A percentile compares a stretch with the other conserved stretches of the same genome.
Conservation (phyloP, 2,329 filamentous ascomycete genomes). For the Metarhizium guizhouense region DNA sequence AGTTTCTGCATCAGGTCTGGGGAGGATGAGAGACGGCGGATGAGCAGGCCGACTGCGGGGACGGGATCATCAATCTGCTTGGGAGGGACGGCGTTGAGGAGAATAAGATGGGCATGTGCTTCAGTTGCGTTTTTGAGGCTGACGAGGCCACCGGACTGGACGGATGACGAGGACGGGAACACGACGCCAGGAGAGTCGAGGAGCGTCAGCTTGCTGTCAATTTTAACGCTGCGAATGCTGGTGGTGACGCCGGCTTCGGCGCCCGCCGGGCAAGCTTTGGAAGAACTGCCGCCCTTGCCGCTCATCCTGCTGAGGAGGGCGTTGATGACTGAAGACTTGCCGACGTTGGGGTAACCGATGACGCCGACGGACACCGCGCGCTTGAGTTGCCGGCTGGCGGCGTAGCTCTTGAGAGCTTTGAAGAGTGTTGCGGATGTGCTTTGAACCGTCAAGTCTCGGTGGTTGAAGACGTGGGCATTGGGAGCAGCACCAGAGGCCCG, state of each 20-base stretch:
- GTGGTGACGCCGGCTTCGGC: constrained; percentile 92
- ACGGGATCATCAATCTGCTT: constrained; percentile 91
- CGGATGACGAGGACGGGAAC: constrained; percentile 59
- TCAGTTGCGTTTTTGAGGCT: constrained; percentile 54
- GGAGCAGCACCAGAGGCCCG: constrained; percentile 74
- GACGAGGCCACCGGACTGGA: constrained; percentile 31
- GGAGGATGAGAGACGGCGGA: constrained; percentile 68
- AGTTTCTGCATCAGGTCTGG: constrained; percentile 70
- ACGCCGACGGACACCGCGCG: constrained; percentile 85
- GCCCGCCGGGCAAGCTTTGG: constrained; percentile 70
- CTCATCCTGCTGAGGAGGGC: constrained; percentile 72
- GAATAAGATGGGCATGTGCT: constrained; percentile 74
- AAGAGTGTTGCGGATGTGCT: constrained; percentile 79
- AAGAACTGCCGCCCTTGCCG: constrained; percentile 47
- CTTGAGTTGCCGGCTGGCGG: constrained; percentile 75
- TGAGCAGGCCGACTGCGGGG: constrained; percentile 75
- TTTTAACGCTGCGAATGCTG: constrained; percentile 78
- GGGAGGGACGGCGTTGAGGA: constrained; percentile 85
- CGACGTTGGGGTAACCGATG: constrained; percentile 92
- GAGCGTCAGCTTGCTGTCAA: constrained; percentile 87
- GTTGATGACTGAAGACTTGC: constrained; percentile 95
- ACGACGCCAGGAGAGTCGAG: constrained; percentile 93
- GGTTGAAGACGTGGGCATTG: constrained; percentile 86
- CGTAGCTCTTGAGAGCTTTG: constrained; percentile 82
- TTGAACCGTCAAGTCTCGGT: constrained; percentile 80